Conservation (phyloP, 2,329 filamentous ascomycete species). For the Trichoderma semiorbis region DNA sequence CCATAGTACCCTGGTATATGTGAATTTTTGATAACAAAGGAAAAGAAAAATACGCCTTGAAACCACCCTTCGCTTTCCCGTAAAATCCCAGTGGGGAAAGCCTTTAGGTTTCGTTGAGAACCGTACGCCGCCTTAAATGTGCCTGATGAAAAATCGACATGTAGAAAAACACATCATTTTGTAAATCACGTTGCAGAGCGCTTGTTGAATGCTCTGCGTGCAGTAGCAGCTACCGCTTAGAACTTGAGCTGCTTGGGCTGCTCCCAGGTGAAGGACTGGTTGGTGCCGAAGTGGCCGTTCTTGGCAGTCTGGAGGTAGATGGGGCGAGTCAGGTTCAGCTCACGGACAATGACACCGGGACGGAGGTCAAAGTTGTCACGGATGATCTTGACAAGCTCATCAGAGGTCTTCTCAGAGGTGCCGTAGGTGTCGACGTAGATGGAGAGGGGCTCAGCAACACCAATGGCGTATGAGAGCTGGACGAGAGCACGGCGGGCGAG, state of each 20-base stretch:
- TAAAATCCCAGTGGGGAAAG: conserved; percentile 31
- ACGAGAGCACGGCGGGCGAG: conserved; percentile 91
- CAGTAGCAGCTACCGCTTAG: conserved; percentile 50
- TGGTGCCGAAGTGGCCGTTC: conserved; percentile 97
- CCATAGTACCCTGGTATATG: conserved; percentile 31
- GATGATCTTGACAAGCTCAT: conserved; percentile 94
- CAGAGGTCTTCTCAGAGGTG: conserved; percentile 82
- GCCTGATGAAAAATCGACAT: conserved; percentile 36
- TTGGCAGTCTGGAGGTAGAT: conserved; percentile 99
- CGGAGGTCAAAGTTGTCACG: conserved; percentile 94
- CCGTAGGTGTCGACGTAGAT: conserved; percentile 98
- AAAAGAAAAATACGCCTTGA: conserved; percentile 32
- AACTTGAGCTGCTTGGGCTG: conserved; percentile 92
- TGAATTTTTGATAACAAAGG: conserved; percentile 21
- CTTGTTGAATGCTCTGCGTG: conserved; percentile 41
- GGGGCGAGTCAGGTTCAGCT: conserved; percentile 89
- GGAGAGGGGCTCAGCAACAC: conserved; percentile 95
- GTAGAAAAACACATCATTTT: conserved; percentile 35
- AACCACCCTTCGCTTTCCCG: conserved; percentile 34
- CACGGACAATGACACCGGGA: conserved; percentile 96
- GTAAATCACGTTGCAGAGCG: conserved; percentile 31
- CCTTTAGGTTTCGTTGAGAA: conserved; percentile 45
- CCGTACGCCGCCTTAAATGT: conserved; percentile 41
- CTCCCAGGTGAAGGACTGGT: conserved; percentile 98
- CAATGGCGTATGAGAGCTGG: conserved; percentile 98